Conservation (phyloP, 805 yeast genomes). For the Ogataea wickerhamii region DNA sequence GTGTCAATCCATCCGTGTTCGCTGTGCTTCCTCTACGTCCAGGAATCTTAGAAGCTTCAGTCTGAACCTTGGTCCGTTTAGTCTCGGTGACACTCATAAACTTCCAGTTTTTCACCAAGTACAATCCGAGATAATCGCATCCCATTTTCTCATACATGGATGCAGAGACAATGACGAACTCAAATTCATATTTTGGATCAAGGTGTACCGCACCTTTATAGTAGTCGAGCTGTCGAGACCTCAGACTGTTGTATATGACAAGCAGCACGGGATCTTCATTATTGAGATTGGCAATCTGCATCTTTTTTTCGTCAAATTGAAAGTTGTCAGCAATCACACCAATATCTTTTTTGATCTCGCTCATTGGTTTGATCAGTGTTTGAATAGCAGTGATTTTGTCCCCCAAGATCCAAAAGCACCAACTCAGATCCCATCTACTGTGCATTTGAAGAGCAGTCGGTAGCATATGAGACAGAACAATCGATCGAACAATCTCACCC, state of each 20-base stretch:
- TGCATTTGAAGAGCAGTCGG: slow-evolving; percentile 58
- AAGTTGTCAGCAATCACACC: slow-evolving; percentile 27
- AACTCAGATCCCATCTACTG: slow-evolving; percentile 78
- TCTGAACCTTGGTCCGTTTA: background rate
- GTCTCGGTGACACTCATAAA: slow-evolving; percentile 33
- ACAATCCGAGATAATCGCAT: slow-evolving; percentile 72
- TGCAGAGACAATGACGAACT: slow-evolving; percentile 59
- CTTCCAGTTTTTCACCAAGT: slow-evolving; percentile 64
- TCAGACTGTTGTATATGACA: slow-evolving; percentile 57
- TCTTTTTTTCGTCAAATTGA: slow-evolving; percentile 36
- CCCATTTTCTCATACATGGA: slow-evolving; percentile 83
- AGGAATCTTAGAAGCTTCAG: background rate
- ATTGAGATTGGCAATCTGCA: slow-evolving; percentile 17
- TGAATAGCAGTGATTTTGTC: slow-evolving; percentile 53
- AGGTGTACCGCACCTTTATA: slow-evolving; percentile 47
- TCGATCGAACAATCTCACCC: slow-evolving; percentile 47
- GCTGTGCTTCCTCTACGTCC: background rate
- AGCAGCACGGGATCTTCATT: slow-evolving; percentile 79
- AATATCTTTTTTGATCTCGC: slow-evolving; percentile 29
- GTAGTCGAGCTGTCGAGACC: slow-evolving; percentile 49
- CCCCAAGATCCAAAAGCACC: slow-evolving; percentile 68
- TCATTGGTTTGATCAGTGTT: slow-evolving; percentile 59
- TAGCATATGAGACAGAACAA: slow-evolving; percentile 49
- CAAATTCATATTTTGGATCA: slow-evolving; percentile 48
- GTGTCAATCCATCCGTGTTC: background rate